Conservation (phyloP, 2,329 filamentous ascomycete genomes). For the Fonsecaea nubica region DNA sequence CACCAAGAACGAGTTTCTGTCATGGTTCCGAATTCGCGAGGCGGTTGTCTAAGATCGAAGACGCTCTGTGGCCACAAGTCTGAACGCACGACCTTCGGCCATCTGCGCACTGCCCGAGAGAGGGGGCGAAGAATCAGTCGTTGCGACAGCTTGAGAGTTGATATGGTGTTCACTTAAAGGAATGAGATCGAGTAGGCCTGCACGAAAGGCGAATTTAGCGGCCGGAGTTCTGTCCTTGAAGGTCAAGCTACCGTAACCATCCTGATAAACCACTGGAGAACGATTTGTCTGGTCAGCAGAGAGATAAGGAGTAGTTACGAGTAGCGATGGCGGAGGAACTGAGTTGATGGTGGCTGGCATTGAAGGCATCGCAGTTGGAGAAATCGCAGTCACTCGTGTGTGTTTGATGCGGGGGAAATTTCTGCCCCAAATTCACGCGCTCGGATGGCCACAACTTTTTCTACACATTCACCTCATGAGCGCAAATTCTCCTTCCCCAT, state of each 20-base stretch:
- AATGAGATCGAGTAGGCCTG: neutral
- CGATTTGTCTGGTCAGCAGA: neutral
- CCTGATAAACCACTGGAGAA: neutral
- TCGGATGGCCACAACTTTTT: neutral
- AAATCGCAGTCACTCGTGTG: neutral
- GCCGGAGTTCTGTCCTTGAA: neutral
- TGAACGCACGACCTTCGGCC: slow-evolving; percentile 12
- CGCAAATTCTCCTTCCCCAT: too few relatives aligned
- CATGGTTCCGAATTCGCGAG: slow-evolving; percentile 32
- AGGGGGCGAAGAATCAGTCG: slow-evolving; percentile 45
- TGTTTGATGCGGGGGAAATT: slow-evolving; percentile 1
- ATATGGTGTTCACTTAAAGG: neutral
- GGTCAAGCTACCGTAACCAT: neutral
- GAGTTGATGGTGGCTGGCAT: neutral
- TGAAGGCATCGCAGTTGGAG: neutral
- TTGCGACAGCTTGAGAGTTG: slow-evolving; percentile 47
- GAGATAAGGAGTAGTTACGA: neutral
- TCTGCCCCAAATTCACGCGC: neutral
- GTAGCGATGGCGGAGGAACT: neutral
- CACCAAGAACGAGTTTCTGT: slow-evolving; percentile 36
- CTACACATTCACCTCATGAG: neutral
- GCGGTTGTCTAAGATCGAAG: neutral
- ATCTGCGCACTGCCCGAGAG: slow-evolving; percentile 40
- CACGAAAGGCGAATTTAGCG: neutral
- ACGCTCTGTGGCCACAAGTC: neutral